Base-by-base conservation (phyloP, 2,329 filamentous ascomycete genomes). In the Periconia digitata region DNA sequence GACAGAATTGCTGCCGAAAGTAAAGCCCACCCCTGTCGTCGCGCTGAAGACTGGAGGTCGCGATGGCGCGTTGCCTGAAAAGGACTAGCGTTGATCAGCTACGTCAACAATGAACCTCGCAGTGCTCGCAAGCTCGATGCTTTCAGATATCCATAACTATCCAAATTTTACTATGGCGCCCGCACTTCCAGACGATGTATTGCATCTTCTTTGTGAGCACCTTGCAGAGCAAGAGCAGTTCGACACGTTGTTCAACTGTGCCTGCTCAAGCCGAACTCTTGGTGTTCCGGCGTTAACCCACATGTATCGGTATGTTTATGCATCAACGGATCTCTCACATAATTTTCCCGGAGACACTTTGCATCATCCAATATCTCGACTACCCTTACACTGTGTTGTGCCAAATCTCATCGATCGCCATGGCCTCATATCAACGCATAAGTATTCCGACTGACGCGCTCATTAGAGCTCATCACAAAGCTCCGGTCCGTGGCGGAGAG, bases 161-260 rank as follows among this genome's bases (percentile, higher is more conserved):
- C 49, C 29, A 38, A 42, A 43, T 39, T 38, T 24, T 37, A 53
- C 36, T 23, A 71, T 70, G 67, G 53, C 58, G 36, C 52, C 60
- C 20, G 45, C 53, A 29, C 59, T 86, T 29, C 80, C 82, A 18
- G 76, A 79, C 46, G 85, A 87, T 54, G 75, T 87, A 34, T 74
- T 85, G 60, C 78, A 82, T 61, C 70, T 86, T 18, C 72, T 89
- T 40, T 85, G 81, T 48, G 75, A 81, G 47, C 80, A 85, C 60
- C 74, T 89, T 24, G 77, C 79, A 5, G 69, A 70, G 13, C 72
- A 78, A 46, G 73, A 73, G 40, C 83, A 86, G 52, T 86, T 85
- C 60, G 70, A 75, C 15, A 80, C 82, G 6, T 76, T 89, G 8
- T 86, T 81, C 69, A 78, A 74, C 47, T 83, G 82, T 60, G 78